These are phyloP conservation scores for Acacia confusa DNA, from an alignment of 306 rosid genomes.

Conservation along the genomic window DNA sequence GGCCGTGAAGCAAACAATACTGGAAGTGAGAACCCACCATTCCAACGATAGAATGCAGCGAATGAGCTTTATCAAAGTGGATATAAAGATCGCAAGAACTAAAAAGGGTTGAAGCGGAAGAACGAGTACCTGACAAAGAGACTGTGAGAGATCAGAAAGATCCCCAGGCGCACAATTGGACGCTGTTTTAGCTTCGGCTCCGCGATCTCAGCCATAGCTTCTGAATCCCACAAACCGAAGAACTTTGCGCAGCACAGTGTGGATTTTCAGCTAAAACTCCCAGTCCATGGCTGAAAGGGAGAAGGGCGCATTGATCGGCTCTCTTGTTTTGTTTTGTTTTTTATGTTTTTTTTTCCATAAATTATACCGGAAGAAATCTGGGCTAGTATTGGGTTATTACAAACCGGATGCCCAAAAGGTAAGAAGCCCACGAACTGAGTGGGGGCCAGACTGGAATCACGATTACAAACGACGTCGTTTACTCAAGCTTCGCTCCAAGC, in stretches of 20 bases:
- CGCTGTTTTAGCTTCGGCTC: conserved; percentile 44
- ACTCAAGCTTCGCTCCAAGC: not conserved
- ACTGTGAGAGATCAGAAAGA: conserved; percentile 74
- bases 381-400: not conserved
- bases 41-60: not conserved
- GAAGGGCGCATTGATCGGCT: not conserved
- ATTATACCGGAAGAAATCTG: not conserved
- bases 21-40: conserved; percentile 29
- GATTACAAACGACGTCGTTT: not conserved
- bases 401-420: not conserved
- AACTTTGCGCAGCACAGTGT: not conserved
- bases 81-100: not conserved
- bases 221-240: not conserved
- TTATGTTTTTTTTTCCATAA: not conserved
- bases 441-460: not conserved
- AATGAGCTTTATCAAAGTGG: conserved; percentile 4
- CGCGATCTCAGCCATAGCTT: conserved; percentile 41
- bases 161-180: conserved; percentile 72
- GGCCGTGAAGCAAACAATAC: conserved; percentile 64
- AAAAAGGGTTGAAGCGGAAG: not conserved
- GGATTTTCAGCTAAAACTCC: not conserved
- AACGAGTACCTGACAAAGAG: conserved; percentile 58
- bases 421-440: not conserved
- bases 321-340: not conserved
- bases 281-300: not conserved